Conservation (phyloP, 2,329 filamentous ascomycete species). For the Claviceps sp. region DNA sequence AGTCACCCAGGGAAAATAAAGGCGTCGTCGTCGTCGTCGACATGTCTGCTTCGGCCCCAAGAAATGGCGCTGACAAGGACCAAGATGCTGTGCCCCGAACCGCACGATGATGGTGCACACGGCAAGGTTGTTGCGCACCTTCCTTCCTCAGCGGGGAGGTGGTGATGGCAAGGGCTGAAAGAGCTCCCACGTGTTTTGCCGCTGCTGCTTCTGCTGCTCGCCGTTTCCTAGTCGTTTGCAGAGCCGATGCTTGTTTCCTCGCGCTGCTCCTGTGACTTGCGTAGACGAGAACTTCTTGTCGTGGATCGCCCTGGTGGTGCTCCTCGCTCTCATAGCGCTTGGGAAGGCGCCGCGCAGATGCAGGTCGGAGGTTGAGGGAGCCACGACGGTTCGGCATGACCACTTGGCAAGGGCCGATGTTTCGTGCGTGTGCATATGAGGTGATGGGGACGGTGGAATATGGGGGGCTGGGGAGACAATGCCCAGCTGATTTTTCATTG, state of each 20-base stretch:
- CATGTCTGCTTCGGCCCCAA: neutral
- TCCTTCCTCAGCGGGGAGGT: neutral
- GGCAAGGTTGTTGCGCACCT: neutral
- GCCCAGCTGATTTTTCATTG: no score
- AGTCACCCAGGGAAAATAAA: conserved; percentile 1
- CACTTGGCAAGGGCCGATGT: neutral
- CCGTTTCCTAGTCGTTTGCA: neutral
- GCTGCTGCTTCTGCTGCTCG: neutral
- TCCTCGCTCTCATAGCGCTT: neutral
- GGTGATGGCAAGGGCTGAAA: neutral
- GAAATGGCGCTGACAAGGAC: neutral
- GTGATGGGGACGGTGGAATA: neutral
- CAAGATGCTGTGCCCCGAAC: neutral
- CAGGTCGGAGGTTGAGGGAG: neutral
- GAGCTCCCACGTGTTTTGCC: neutral
- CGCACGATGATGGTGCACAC: neutral
- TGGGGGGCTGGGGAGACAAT: neutral
- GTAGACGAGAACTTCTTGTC: neutral
- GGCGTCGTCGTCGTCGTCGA: neutral
- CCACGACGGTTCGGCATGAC: neutral
- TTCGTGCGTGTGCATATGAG: neutral
- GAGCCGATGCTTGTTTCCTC: neutral
- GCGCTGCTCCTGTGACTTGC: neutral
- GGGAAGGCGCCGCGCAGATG: neutral
- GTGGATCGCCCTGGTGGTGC: neutral